A percentile compares a stretch with the other conserved stretches of the same genome.
Evolutionary conservation across 2,329 filamentous ascomycete genomes (phyloP).

Genomic region (Sordariomycetes sp.): DNA sequence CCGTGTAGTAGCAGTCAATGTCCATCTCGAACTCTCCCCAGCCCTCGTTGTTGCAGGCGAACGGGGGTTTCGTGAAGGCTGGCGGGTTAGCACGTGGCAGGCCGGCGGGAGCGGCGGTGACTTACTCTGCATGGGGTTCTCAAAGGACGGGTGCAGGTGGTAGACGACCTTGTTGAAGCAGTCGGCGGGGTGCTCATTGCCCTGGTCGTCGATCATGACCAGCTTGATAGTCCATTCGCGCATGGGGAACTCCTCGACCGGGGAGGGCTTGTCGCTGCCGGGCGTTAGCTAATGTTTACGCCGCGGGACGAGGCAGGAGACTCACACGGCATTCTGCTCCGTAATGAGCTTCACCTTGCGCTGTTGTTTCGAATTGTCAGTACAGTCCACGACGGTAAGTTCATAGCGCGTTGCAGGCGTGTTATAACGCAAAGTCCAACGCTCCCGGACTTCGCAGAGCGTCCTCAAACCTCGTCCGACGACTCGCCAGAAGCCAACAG

Average conservation of each 20-base stretch:
- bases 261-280: conserved; percentile 66
- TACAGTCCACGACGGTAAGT: not conserved
- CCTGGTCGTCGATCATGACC: conserved; percentile 73
- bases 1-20: conserved; percentile 71
- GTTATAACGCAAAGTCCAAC: not conserved
- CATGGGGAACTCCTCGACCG: conserved; percentile 82
- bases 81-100: conserved; percentile 8
- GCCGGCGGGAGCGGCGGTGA: conserved; percentile 9
- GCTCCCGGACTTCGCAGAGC: not conserved
- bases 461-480: too few species aligned
- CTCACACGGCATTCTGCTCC: conserved; percentile 80
- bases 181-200: conserved; percentile 70
- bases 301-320: conserved; percentile 11
- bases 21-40: conserved; percentile 98
- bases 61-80: conserved; percentile 79
- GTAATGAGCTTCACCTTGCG: conserved; percentile 88
- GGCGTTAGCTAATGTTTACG: not conserved
- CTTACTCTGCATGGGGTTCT: conserved; percentile 75
- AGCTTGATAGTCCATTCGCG: conserved; percentile 85
- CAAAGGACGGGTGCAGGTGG: conserved; percentile 89
- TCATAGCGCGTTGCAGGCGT: not conserved
- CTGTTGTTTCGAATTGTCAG: conserved; percentile 33
- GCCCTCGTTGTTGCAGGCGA: conserved; percentile 83
- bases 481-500: too few species aligned
- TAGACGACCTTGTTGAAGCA: conserved; percentile 91